phyloP scores from a whole-genome alignment of 257 asterid genomes.

The Lavandula angustifolia region DNA sequence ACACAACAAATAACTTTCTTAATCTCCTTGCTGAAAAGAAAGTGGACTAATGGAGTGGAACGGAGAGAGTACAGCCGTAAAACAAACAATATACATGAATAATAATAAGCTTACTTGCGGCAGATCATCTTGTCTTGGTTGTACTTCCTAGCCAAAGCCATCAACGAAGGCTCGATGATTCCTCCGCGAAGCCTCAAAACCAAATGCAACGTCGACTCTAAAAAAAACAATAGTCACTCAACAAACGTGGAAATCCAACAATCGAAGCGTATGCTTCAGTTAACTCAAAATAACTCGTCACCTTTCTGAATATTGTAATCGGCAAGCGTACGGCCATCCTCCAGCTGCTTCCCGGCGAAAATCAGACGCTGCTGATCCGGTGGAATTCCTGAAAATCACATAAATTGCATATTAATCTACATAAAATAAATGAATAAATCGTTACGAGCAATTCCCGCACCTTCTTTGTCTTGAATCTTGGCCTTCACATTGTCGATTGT shows the following conservation, averaged over 20 bases:
- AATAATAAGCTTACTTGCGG: constrained; percentile 53
- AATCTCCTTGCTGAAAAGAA: no score
- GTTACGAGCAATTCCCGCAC: neutral
- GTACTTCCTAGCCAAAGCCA: constrained; percentile 69
- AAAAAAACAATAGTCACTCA: neutral
- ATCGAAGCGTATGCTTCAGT: neutral
- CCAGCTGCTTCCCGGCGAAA: constrained; percentile 49
- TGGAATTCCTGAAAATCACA: constrained; percentile 50
- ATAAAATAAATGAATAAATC: neutral
- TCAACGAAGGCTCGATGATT: constrained; percentile 65
- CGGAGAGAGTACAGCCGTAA: no score
- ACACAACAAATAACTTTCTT: no score
- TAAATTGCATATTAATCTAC: neutral
- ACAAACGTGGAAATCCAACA: neutral
- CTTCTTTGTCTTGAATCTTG: constrained; percentile 31
- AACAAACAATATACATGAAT: neutral
- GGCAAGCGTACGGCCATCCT: constrained; percentile 49
- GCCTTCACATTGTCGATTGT: no score
- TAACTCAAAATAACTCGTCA: neutral
- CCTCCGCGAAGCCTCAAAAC: constrained; percentile 80
- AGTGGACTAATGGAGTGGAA: no score
- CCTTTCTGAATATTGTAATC: constrained; percentile 52
- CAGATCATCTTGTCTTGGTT: constrained; percentile 69
- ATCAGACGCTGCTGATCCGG: constrained; percentile 79
- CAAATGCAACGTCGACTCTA: constrained; percentile 68